Evolutionary conservation across 148 eudicot genomes (phyloP).

Genomic region (Silene latifolia): DNA sequence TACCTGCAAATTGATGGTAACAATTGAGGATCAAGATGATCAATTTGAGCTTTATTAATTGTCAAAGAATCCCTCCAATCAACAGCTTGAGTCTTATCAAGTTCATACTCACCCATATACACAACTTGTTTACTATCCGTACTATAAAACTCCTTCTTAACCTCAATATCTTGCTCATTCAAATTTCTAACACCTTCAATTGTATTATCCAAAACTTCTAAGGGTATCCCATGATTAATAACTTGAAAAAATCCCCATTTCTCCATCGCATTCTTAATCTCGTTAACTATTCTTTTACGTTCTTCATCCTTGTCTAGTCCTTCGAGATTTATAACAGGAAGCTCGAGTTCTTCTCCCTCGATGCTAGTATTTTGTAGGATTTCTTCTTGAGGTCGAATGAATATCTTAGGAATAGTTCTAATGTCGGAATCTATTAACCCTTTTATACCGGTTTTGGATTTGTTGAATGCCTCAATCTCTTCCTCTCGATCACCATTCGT

Average conservation of each 20-base stretch:
- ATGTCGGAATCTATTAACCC: constrained; percentile 34
- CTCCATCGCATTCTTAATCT: constrained; percentile 25
- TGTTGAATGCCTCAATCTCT: constrained; percentile 38
- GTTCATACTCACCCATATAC: constrained; percentile 30
- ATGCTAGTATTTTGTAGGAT: constrained; percentile 15
- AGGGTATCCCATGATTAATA: constrained; percentile 39
- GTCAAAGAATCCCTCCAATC: constrained; percentile 47
- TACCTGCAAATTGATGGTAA: not conserved
- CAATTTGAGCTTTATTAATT: not conserved
- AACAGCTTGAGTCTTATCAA: constrained; percentile 28
- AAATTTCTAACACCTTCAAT: constrained; percentile 28
- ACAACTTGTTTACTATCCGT: constrained; percentile 24
- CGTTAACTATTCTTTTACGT: constrained; percentile 9
- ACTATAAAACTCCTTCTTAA: constrained; percentile 30
- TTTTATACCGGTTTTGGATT: constrained; percentile 38
- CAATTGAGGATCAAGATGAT: not conserved
- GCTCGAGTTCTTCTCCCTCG: not conserved
- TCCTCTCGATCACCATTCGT: not conserved
- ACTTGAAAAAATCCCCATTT: constrained; percentile 47
- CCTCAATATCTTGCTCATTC: constrained; percentile 38
- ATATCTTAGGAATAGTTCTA: constrained; percentile 26
- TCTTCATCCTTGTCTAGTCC: not conserved
- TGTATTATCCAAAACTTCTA: constrained; percentile 24
- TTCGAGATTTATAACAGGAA: constrained; percentile 33
- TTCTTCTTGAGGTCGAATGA: constrained; percentile 31